Evolutionary conservation across 176 grass and related monocot genomes (phyloP), one percentile per base, ranked within the genome.

Genomic region (Lolium multiflorum): DNA sequence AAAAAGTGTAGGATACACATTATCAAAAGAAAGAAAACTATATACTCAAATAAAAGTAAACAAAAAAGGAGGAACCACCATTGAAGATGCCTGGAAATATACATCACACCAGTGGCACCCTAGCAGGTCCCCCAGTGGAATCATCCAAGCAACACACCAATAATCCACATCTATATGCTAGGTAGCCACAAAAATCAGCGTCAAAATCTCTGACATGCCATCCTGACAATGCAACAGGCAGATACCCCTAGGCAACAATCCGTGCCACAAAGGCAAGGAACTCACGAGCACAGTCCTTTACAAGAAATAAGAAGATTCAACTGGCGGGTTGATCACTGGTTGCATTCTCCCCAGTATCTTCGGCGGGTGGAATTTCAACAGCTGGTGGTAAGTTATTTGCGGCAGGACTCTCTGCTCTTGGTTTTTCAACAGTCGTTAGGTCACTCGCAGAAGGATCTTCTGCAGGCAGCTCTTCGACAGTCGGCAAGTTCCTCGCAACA

Each of bases 311-410:
- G 2, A 58, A 24, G 70, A 3, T 48, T 82, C 22, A 91, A 64
- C 64, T 55, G 61, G 77, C 71, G 46, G 62, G 77, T 56, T 88
- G 82, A 70, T 65, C 71, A 77, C 35, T 38, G 75, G 41, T 55
- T 59, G 61, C 77, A 43, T 77, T 71, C 28, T 85, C 61, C 61
- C 18, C 22, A 9, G 15, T 50, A 73, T 81, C 47, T 59, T 70
- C 73, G 66, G 52, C 55, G 5, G 85, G 51, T 64, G 12, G 21
- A 50, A 16, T 89, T 69, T 75, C 56, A 37, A 79, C 66, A 38
- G 31, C 25, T 18, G 59, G 25, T 18, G 59, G 25, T 13, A 64
- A 47, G 79, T 46, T 73, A 65, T 25, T 25, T 3, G 47, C 24
- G 15, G 58, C n/a, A 41, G 79, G 47, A 35, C 71, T 82, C 15